phyloP scores from a whole-genome alignment of 2,329 filamentous ascomycete genomes.

The Septoria petroselini region DNA sequence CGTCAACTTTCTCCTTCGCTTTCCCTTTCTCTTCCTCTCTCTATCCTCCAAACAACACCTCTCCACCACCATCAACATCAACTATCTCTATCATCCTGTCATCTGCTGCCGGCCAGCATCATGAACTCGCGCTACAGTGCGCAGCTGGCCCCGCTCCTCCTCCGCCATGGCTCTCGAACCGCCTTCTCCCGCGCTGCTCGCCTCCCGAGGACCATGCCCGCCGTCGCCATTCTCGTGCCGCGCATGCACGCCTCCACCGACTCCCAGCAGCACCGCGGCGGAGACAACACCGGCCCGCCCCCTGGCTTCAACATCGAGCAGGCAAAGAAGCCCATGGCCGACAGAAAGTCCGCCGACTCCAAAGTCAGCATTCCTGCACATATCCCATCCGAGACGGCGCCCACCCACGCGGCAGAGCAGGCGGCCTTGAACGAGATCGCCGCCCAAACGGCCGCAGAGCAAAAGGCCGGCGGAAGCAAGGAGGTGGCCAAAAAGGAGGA shows the following conservation, averaged over 20 bases:
- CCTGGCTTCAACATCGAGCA: constrained; percentile 88
- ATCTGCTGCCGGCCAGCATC: constrained; percentile 41
- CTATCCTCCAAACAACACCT: constrained; percentile 12
- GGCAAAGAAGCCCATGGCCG: constrained; percentile 76
- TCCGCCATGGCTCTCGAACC: constrained; percentile 45
- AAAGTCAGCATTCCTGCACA: constrained; percentile 37
- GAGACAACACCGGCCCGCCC: constrained; percentile 60
- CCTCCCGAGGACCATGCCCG: constrained; percentile 53
- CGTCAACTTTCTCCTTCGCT: background rate
- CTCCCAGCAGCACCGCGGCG: constrained; percentile 50
- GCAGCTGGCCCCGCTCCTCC: constrained; percentile 48
- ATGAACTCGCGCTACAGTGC: constrained; percentile 44
- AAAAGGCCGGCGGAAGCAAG: constrained; percentile 54
- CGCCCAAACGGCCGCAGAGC: constrained; percentile 54
- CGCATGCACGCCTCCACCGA: constrained; percentile 55
- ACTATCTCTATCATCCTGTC: constrained; percentile 9
- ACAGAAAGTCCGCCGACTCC: constrained; percentile 31
- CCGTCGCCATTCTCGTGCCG: constrained; percentile 58
- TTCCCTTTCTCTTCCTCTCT: constrained; percentile 1
- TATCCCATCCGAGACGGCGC: constrained; percentile 45
- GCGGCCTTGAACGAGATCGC: constrained; percentile 61
- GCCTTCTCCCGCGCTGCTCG: constrained; percentile 42
- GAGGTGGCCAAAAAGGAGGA: constrained; percentile 63
- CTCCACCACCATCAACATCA: constrained; percentile 5
- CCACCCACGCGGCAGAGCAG: constrained; percentile 49